phyloP scores from a whole-genome alignment of 495 filamentous ascomycete species.

The Podospora pseudocomata region DNA sequence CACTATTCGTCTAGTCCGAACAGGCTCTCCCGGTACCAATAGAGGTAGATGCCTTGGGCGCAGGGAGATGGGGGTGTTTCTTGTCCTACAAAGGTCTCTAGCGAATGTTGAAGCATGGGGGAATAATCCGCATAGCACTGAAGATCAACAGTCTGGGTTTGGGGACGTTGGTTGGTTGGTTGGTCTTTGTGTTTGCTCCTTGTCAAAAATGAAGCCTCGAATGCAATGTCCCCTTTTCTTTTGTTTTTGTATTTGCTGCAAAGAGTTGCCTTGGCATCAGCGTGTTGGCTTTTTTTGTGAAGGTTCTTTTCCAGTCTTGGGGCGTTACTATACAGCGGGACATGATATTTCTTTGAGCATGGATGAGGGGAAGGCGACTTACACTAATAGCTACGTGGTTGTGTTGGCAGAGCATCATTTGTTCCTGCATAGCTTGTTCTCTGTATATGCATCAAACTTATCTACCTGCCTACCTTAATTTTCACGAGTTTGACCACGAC shows the following conservation, averaged over 20 bases:
- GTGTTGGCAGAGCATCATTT: neutral
- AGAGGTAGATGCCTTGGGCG: neutral
- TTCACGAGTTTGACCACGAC: neutral
- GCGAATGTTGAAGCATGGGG: neutral
- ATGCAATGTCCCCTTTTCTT: slow-evolving; percentile 10
- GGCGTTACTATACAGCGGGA: slow-evolving; percentile 2
- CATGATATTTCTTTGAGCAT: slow-evolving; percentile 3
- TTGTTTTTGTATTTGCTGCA: slow-evolving; percentile 6
- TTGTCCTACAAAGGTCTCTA: neutral
- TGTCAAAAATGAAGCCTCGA: slow-evolving; percentile 4
- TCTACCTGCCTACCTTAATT: neutral
- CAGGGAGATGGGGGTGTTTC: neutral
- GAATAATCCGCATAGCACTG: neutral
- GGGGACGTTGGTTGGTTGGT: too few species aligned
- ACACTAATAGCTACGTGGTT: neutral
- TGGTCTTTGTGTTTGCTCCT: neutral
- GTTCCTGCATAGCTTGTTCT: neutral
- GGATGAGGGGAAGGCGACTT: neutral
- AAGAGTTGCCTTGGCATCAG: slow-evolving; percentile 21
- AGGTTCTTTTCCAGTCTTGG: slow-evolving; percentile 5
- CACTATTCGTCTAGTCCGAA: slow-evolving; percentile 41
- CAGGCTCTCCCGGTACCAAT: slow-evolving; percentile 32
- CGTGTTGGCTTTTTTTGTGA: slow-evolving; percentile 22
- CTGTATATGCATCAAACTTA: neutral
- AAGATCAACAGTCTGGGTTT: too few species aligned